A percentile compares a stretch with the other conserved stretches of the same genome.
phyloP scores from a whole-genome alignment of 106 monocot species.

The Dendrobium catenatum region DNA sequence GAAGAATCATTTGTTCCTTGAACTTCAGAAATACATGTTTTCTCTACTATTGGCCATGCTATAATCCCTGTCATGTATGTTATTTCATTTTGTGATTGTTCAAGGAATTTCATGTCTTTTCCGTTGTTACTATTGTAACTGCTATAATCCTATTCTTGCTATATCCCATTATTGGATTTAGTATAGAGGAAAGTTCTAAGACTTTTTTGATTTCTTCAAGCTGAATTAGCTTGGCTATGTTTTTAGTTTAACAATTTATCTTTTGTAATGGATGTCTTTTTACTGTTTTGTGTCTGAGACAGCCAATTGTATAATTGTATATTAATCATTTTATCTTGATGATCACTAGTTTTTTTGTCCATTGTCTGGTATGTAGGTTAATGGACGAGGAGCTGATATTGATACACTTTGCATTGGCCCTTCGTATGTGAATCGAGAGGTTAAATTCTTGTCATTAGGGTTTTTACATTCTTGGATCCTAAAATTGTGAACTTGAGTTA shows the following conservation, averaged over 20 bases:
- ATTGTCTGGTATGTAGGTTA: conserved; percentile 44
- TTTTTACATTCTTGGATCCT: neutral
- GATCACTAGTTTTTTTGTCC: neutral
- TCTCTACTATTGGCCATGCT: neutral
- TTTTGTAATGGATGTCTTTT: neutral
- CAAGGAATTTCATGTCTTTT: neutral
- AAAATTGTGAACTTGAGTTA: neutral
- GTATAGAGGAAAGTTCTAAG: no score
- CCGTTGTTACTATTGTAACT: neutral
- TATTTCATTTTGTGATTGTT: neutral
- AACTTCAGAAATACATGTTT: neutral
- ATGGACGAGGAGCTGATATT: conserved; percentile 89
- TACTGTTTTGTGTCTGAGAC: neutral
- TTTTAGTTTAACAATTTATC: neutral
- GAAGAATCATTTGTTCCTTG: neutral
- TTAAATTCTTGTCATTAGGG: conserved; percentile 6
- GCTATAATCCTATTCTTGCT: neutral
- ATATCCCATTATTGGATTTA: neutral
- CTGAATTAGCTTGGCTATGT: neutral
- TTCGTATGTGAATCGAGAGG: conserved; percentile 98
- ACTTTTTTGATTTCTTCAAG: no score
- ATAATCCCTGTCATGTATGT: neutral
- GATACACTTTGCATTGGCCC: conserved; percentile 96
- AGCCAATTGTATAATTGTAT: neutral
- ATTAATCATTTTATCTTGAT: neutral